These are phyloP conservation scores for Sambucus nigra DNA, from an alignment of 129 eudicot species.

Conservation along the genomic window DNA sequence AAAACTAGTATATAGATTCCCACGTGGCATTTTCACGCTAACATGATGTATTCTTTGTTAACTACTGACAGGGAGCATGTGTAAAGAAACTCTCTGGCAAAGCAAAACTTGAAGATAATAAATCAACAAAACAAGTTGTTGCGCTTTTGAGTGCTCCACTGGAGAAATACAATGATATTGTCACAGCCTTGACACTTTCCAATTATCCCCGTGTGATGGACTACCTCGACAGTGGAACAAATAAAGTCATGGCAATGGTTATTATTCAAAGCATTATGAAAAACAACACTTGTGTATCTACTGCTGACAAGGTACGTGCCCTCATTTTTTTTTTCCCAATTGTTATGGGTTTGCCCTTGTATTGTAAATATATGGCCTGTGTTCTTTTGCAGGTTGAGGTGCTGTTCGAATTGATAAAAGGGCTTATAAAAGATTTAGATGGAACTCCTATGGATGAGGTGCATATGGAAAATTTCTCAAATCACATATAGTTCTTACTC, in stretches of 20 bases:
- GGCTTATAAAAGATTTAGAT: slow-evolving; percentile 76
- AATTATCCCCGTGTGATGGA: slow-evolving; percentile 99
- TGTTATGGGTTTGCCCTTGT: slow-evolving; percentile 13
- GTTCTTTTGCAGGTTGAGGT: slow-evolving; percentile 75
- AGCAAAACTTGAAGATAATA: slow-evolving; percentile 88
- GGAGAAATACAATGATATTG: slow-evolving; percentile 87
- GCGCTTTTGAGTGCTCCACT: slow-evolving; percentile 97
- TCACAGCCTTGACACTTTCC: slow-evolving; percentile 88
- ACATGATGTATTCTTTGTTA: neutral
- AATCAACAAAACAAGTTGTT: slow-evolving; percentile 95
- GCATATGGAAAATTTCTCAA: slow-evolving; percentile 11
- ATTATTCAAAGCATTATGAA: slow-evolving; percentile 90
- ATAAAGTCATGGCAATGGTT: slow-evolving; percentile 97
- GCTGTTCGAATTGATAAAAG: slow-evolving; percentile 85
- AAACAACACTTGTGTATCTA: slow-evolving; percentile 61
- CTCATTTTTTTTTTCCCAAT: neutral
- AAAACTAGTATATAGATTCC: neutral
- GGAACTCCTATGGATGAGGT: slow-evolving; percentile 75
- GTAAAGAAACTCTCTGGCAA: slow-evolving; percentile 75
- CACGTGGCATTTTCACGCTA: neutral
- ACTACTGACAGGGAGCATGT: slow-evolving; percentile 69
- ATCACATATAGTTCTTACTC: slow-evolving; percentile 11
- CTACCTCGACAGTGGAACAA: slow-evolving; percentile 87
- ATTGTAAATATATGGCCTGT: slow-evolving; percentile 9
- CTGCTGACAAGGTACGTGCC: slow-evolving; percentile 74